A percentile compares a stretch with the other conserved stretches of the same genome.
Evolutionary conservation across 1,284 basidiomycete species (phyloP).

Genomic region (Leccinum variabile): DNA sequence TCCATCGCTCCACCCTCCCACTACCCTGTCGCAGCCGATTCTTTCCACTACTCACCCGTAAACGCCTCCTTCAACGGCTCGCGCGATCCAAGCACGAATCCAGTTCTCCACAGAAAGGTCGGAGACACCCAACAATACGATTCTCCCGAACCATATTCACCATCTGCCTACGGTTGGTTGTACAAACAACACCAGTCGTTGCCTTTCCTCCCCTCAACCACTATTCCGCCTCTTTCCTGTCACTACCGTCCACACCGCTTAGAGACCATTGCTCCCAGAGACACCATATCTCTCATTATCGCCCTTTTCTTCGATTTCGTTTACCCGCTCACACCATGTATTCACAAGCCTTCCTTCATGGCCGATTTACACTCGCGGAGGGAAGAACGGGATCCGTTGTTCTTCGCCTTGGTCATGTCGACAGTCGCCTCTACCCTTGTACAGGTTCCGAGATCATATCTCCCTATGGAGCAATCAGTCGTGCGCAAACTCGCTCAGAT

Average conservation of each 20-base stretch:
- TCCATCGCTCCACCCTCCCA: conserved; percentile 59
- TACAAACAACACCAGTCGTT: conserved; percentile 62
- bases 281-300: conserved; percentile 76
- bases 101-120: conserved; percentile 34
- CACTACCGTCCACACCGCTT: conserved; percentile 69
- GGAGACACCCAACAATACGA: conserved; percentile 47
- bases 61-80: conserved; percentile 37
- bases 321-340: conserved; percentile 80
- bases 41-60: conserved; percentile 50
- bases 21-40: conserved; percentile 70
- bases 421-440: conserved; percentile 82
- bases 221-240: conserved; percentile 66
- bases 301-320: conserved; percentile 88
- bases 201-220: conserved; percentile 48
- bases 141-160: conserved; percentile 54
- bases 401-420: conserved; percentile 84
- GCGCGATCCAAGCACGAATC: conserved; percentile 30
- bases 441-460: conserved; percentile 76
- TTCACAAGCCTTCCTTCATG: conserved; percentile 85
- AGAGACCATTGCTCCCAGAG: conserved; percentile 73
- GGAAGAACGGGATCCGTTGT: conserved; percentile 83
- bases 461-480: conserved; percentile 76
- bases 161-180: conserved; percentile 69
- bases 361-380: conserved; percentile 72
- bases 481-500: conserved; percentile 77